Evolutionary conservation across 192 early-diverging fungal species (phyloP).

Genomic region (Piromyces finnis): DNA sequence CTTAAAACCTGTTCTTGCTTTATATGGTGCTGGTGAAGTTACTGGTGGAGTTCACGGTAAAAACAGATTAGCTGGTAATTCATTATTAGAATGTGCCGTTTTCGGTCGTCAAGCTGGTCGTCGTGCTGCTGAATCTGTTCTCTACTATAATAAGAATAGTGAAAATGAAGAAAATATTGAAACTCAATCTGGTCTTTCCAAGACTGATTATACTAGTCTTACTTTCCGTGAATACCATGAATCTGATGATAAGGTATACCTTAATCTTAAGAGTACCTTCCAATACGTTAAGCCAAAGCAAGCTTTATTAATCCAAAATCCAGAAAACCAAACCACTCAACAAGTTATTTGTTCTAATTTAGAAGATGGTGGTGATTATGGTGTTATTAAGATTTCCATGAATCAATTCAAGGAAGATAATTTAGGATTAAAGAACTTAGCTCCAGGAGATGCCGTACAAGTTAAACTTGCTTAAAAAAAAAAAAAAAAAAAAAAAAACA

Average conservation of each 20-base stretch:
- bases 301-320: not conserved
- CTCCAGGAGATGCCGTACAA: not conserved
- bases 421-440: not conserved
- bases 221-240: not conserved
- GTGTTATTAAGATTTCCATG: not conserved
- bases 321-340: not conserved
- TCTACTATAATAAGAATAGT: not conserved
- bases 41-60: constrained; percentile 14
- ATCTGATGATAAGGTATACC: not conserved
- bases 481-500: no score
- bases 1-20: constrained; percentile 2
- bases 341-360: not conserved
- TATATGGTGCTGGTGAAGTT: constrained; percentile 20
- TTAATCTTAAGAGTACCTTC: not conserved
- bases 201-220: not conserved
- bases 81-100: constrained; percentile 20
- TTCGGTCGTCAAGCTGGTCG: constrained; percentile 10
- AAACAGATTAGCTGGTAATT: constrained; percentile 21
- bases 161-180: not conserved
- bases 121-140: not conserved
- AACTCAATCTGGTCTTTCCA: not conserved
- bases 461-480: not conserved
- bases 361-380: not conserved
- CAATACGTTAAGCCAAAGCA: not conserved
- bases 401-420: not conserved